These are phyloP conservation scores for Tubosaeta brunneosetosa DNA, from an alignment of 768 basidiomycete genomes.

Conservation along the genomic window DNA sequence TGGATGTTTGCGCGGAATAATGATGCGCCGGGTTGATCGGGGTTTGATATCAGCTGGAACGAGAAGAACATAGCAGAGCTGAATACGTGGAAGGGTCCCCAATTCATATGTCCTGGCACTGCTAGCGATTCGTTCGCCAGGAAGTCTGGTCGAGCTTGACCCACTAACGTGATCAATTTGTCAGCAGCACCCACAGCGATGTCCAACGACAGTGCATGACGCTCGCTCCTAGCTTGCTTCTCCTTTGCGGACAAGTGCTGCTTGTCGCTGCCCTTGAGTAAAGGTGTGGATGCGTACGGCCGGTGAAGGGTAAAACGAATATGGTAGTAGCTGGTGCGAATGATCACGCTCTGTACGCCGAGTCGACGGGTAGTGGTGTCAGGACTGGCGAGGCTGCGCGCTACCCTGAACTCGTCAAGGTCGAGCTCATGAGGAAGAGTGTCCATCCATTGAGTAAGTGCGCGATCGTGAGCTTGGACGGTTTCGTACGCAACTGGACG, in stretches of 20 bases:
- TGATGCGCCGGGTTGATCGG: constrained; percentile 73
- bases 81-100: constrained; percentile 82
- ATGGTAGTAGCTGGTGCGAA: constrained; percentile 73
- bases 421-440: constrained; percentile 69
- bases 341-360: constrained; percentile 78
- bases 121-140: constrained; percentile 62
- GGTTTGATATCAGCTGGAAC: constrained; percentile 79
- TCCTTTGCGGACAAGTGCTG: constrained; percentile 29
- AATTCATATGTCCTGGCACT: constrained; percentile 79
- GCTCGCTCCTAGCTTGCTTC: constrained; percentile 32
- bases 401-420: constrained; percentile 71
- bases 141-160: constrained; percentile 73
- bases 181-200: constrained; percentile 74
- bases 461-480: constrained; percentile 66
- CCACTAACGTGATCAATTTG: constrained; percentile 72
- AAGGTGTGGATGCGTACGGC: constrained; percentile 51
- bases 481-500: constrained; percentile 75
- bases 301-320: constrained; percentile 83
- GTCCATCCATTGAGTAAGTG: constrained; percentile 71
- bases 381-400: constrained; percentile 63
- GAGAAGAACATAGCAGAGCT: constrained; percentile 88
- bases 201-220: constrained; percentile 57
- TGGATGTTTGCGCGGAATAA: constrained; percentile 73
- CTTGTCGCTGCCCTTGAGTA: constrained; percentile 23
- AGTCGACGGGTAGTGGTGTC: constrained; percentile 56